phyloP scores from a whole-genome alignment of 768 basidiomycete genomes.

The Trametes villosa region DNA sequence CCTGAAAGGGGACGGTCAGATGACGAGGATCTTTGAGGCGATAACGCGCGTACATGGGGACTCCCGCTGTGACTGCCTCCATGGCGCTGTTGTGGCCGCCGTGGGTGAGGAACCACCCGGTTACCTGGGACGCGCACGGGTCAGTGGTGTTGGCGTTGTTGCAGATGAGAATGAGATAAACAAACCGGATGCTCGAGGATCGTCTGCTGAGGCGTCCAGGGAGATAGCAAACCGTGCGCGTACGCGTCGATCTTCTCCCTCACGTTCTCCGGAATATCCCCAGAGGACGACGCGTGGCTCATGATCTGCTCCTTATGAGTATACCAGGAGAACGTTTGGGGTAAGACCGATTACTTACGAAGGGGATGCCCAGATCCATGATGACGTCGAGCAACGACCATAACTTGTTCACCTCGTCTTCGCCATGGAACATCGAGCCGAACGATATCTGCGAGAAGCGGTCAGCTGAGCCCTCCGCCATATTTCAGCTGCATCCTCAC shows the following conservation, averaged over 20 bases:
- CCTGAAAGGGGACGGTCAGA: conserved; percentile 14
- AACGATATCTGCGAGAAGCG: conserved; percentile 21
- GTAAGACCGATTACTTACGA: conserved; percentile 17
- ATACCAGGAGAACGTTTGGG: neutral
- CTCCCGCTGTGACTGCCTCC: conserved; percentile 26
- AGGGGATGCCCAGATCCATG: conserved; percentile 22
- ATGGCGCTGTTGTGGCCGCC: conserved; percentile 31
- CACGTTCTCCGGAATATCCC: conserved; percentile 20
- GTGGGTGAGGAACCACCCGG: conserved; percentile 34
- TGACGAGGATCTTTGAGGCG: neutral
- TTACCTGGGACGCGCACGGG: conserved; percentile 26
- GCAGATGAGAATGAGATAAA: neutral
- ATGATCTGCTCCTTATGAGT: conserved; percentile 21
- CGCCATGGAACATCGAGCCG: conserved; percentile 19
- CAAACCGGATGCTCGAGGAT: conserved; percentile 29
- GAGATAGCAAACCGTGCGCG: conserved; percentile 23
- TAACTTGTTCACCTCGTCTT: conserved; percentile 10
- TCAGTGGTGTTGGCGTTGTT: neutral
- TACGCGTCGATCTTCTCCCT: conserved; percentile 23
- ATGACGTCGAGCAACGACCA: conserved; percentile 25
- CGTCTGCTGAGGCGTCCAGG: conserved; percentile 32
- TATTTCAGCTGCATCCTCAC: neutral
- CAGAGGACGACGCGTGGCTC: conserved; percentile 24
- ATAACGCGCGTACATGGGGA: conserved; percentile 23
- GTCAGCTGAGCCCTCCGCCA: neutral